phyloP scores from a whole-genome alignment of 768 basidiomycete genomes.

The Kwoniella pini region DNA sequence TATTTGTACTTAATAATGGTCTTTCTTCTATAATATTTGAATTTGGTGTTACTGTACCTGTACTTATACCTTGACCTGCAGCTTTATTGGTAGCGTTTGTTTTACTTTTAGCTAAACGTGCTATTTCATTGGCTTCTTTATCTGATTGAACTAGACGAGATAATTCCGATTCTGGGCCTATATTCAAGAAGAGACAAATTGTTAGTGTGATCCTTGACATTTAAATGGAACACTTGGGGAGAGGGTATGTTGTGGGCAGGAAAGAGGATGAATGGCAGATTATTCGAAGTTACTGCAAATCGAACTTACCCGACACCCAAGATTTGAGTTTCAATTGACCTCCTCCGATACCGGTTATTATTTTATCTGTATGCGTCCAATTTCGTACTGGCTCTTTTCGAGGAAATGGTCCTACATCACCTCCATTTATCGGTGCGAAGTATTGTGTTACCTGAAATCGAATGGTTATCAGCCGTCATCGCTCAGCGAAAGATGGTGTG shows the following conservation, averaged over 20 bases:
- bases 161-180: constrained; percentile 43
- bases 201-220: too few relatives aligned
- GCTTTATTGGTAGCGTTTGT: constrained; percentile 15
- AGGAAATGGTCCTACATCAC: constrained; percentile 37
- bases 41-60: not conserved
- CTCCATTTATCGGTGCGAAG: constrained; percentile 41
- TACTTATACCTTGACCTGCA: not conserved
- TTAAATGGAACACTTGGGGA: too few relatives aligned
- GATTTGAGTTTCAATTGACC: constrained; percentile 38
- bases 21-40: constrained; percentile 12
- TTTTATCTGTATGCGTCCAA: constrained; percentile 29
- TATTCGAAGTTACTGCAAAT: too few relatives aligned
- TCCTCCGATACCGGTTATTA: constrained; percentile 34
- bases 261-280: too few relatives aligned
- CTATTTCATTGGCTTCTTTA: constrained; percentile 37
- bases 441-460: constrained; percentile 33
- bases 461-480: not conserved
- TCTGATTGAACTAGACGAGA: constrained; percentile 38
- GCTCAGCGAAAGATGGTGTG: too few relatives aligned
- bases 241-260: too few relatives aligned
- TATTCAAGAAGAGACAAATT: too few relatives aligned
- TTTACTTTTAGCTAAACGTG: constrained; percentile 25
- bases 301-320: constrained; percentile 35
- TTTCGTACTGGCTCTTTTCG: constrained; percentile 38
- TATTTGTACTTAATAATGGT: constrained; percentile 9